phyloP scores from a whole-genome alignment of 176 grass and related monocot species.

The Puccinellia tenuiflora region DNA sequence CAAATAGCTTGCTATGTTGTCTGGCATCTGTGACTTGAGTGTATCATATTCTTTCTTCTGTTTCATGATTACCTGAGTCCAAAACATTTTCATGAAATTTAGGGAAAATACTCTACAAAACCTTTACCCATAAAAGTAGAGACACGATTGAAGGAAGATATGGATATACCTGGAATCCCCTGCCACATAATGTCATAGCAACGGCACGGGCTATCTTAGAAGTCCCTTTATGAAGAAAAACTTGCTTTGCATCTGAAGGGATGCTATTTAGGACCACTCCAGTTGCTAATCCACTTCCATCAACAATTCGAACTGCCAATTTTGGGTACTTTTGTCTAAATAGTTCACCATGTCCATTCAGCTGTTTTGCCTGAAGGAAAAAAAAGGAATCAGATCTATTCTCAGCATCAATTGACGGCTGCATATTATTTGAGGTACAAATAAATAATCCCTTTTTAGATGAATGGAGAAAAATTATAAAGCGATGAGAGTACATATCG shows the following conservation, averaged over 20 bases:
- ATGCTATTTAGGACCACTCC: constrained; percentile 62
- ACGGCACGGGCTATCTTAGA: constrained; percentile 54
- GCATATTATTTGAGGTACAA: background rate
- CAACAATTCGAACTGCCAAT: constrained; percentile 64
- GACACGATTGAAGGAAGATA: background rate
- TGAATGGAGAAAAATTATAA: background rate
- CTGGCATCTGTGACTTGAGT: constrained; percentile 63
- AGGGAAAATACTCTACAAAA: background rate
- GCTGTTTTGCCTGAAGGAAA: constrained; percentile 49
- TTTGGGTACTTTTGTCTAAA: constrained; percentile 82
- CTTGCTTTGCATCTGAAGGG: constrained; percentile 52
- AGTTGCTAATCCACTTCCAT: constrained; percentile 83
- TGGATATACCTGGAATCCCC: constrained; percentile 59
- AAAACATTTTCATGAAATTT: background rate
- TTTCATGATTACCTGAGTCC: constrained; percentile 67
- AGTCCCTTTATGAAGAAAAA: constrained; percentile 54
- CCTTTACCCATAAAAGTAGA: background rate
- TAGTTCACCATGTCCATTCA: constrained; percentile 71
- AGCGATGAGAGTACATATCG: background rate
- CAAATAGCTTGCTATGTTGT: constrained; percentile 42
- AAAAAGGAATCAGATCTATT: background rate
- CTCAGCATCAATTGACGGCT: background rate
- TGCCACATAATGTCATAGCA: constrained; percentile 48
- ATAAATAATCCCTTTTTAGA: background rate
- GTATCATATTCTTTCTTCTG: constrained; percentile 58